phyloP scores from a whole-genome alignment of 2,329 filamentous ascomycete genomes.

The Raffaelea deltoideospora region DNA sequence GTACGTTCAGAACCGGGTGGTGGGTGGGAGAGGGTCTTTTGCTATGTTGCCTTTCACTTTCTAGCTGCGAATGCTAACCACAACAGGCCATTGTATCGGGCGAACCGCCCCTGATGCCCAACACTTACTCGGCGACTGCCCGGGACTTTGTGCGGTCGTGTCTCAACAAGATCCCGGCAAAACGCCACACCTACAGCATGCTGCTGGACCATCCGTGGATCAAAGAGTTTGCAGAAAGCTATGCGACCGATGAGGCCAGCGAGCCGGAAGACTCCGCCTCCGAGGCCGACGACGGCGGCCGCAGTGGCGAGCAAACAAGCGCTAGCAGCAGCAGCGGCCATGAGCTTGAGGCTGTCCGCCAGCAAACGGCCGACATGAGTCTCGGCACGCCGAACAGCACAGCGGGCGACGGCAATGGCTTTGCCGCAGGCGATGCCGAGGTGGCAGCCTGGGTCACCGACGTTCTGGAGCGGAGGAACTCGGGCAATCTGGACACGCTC shows the following conservation, averaged over 20 bases:
- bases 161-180: conserved; percentile 80
- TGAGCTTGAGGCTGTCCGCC: too few species aligned
- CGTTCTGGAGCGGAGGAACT: conserved; percentile 52
- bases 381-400: conserved; percentile 21
- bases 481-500: conserved; percentile 27
- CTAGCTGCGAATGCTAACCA: conserved; percentile 5
- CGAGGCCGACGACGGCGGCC: conserved; percentile 19
- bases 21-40: too few species aligned
- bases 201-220: conserved; percentile 86
- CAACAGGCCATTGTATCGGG: conserved; percentile 92
- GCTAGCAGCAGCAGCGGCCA: too few species aligned
- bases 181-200: conserved; percentile 87
- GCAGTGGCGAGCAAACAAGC: too few species aligned
- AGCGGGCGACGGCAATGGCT: conserved; percentile 17
- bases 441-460: conserved; percentile 72
- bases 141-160: conserved; percentile 80
- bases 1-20: conserved; percentile 59
- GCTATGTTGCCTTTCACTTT: background rate
- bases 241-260: conserved; percentile 20
- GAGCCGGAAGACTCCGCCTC: conserved; percentile 16
- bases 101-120: conserved; percentile 79
- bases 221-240: conserved; percentile 17
- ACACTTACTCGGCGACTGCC: conserved; percentile 64
- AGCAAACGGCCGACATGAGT: conserved; percentile 14
- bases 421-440: conserved; percentile 55